Evolutionary conservation across 371 early-diverging fungal species (phyloP).

Genomic region (Rhizopus microsporus): DNA sequence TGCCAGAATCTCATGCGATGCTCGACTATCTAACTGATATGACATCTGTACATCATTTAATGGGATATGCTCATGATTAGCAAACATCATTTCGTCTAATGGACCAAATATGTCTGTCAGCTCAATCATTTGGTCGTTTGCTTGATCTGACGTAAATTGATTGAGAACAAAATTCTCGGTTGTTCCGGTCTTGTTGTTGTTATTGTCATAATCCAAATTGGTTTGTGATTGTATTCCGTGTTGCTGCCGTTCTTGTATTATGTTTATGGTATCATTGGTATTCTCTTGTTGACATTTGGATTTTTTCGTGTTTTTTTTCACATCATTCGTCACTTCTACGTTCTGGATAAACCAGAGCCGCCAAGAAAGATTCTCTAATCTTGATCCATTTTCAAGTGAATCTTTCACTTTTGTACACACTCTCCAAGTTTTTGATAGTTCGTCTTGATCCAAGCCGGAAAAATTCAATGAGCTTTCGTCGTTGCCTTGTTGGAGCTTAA

Average conservation of each 20-base stretch:
- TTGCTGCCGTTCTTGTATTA: slow-evolving; percentile 12
- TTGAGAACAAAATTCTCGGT: slow-evolving; percentile 34
- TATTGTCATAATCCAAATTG: background rate
- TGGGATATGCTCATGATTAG: background rate
- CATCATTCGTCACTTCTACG: slow-evolving; percentile 37
- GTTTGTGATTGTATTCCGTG: slow-evolving; percentile 1
- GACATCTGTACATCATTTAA: background rate
- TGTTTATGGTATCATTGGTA: slow-evolving; percentile 3
- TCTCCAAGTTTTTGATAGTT: slow-evolving; percentile 80
- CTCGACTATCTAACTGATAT: no score
- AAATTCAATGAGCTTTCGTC: slow-evolving; percentile 65
- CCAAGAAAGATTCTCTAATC: slow-evolving; percentile 90
- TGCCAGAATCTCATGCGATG: no score
- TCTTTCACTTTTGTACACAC: slow-evolving; percentile 90
- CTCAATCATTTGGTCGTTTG: slow-evolving; percentile 41
- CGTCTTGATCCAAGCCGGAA: slow-evolving; percentile 68
- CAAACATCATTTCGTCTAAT: background rate
- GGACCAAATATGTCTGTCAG: slow-evolving; percentile 25
- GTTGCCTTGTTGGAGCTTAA: slow-evolving; percentile 62
- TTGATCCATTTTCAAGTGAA: slow-evolving; percentile 80
- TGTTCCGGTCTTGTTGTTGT: slow-evolving; percentile 3
- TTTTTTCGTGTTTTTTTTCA: slow-evolving; percentile 14
- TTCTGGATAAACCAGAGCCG: slow-evolving; percentile 84
- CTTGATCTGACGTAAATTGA: slow-evolving; percentile 53
- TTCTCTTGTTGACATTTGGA: slow-evolving; percentile 11